Base-by-base conservation (phyloP, 495 filamentous ascomycete species). In the Cudoniella acicularis region DNA sequence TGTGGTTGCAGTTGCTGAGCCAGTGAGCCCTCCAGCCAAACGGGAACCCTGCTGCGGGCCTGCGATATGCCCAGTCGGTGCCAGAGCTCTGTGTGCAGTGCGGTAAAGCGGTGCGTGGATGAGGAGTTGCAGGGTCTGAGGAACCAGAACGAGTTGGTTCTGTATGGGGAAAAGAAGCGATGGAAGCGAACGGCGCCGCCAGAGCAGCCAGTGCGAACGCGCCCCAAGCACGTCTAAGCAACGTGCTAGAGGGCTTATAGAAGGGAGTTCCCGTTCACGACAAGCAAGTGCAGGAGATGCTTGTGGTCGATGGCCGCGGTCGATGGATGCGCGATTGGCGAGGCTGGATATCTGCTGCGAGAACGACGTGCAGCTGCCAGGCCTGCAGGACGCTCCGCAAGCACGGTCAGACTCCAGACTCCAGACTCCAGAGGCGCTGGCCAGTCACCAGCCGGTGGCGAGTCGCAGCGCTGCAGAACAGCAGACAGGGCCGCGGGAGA, bases 321-420 rank as follows among this genome's bases (percentile, higher is more conserved):
- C 49, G 18, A 26, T 18, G 21, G 50, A 53, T 41, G 50, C 24
- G 50, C 50, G 50, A 53, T 36, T 53, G 50, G 50, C 50, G 50
- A 53, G 25, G 24, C 10, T 41, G 10, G 27, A 22, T 36, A n/a
- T 53, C 10, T 40, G 4, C 6, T 20, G 27, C 23, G 27, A 30
- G 24, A 53, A 18, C 6, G 50, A 20, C n/a, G 10, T 47, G 43
- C 43, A 47, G 43, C 13, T 50, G 48, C 23, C 48, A 50, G 48
- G 48, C 21, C 48, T 50, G 48, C 48, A 50, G 48, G n/a, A 16
- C 36, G 36, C 36, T 46, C n/a, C 43, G 18, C 43, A 50, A 6
- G 20, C 20, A 18, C 18, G 20, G 8, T 20, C n/a, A n/a, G n/a
- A n/a, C n/a, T n/a, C n/a, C n/a, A n/a, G n/a, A n/a, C n/a, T n/a